Conservation (phyloP, 1,284 basidiomycete species). For the Leccinum subrobustum region DNA sequence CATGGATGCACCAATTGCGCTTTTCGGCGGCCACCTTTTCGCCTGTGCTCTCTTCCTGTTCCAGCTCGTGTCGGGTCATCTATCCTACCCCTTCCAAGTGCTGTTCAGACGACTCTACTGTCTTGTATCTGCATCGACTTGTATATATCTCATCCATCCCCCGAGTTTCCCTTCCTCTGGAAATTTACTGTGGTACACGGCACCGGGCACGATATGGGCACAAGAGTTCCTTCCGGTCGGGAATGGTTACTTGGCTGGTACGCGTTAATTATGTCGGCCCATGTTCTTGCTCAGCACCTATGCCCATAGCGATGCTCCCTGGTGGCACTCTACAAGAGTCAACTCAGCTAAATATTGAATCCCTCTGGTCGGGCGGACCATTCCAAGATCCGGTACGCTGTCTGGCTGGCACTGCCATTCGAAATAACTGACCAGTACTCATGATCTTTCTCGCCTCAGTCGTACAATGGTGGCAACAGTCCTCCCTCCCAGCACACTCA, state of each 20-base stretch:
- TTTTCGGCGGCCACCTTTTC: slow-evolving; percentile 23
- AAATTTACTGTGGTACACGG: slow-evolving; percentile 69
- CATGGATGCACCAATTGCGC: slow-evolving; percentile 25
- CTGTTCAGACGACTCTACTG: slow-evolving; percentile 24
- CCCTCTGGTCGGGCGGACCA: slow-evolving; percentile 73
- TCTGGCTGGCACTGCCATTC: not conserved
- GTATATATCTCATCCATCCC: slow-evolving; percentile 32
- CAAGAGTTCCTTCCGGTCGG: slow-evolving; percentile 65
- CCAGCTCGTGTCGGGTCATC: slow-evolving; percentile 13
- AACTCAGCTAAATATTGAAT: slow-evolving; percentile 71
- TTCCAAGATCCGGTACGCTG: slow-evolving; percentile 58
- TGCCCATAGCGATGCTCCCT: slow-evolving; percentile 55
- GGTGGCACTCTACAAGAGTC: slow-evolving; percentile 60
- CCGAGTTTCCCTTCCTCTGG: slow-evolving; percentile 64
- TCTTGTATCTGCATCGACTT: slow-evolving; percentile 23
- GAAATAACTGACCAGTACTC: not conserved
- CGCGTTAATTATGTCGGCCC: not conserved
- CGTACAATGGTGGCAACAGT: slow-evolving; percentile 73
- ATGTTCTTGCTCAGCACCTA: not conserved
- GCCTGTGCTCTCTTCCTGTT: slow-evolving; percentile 12
- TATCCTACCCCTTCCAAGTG: slow-evolving; percentile 22
- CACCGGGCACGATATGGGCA: slow-evolving; percentile 54
- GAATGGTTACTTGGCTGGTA: slow-evolving; percentile 72
- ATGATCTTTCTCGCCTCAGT: slow-evolving; percentile 27
- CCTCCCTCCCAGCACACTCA: slow-evolving; percentile 42